Evolutionary conservation across 345 rosid species (phyloP).

Genomic region (Eucalyptus regnans): DNA sequence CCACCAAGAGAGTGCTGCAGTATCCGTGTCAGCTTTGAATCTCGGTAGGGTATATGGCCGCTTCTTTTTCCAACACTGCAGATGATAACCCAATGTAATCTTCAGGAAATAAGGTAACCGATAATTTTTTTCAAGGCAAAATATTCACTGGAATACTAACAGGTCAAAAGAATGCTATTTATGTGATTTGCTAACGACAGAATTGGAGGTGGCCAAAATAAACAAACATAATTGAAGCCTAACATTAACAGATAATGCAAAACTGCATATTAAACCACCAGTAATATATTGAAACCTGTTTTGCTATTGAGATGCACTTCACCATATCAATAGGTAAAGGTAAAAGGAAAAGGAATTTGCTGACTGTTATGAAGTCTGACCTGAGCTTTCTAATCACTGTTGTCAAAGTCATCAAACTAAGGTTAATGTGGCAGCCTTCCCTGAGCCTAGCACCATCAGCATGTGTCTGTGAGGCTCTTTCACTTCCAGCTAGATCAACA

Average conservation of each 20-base stretch:
- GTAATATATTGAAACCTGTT: not conserved
- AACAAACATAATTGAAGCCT: not conserved
- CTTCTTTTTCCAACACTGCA: constrained; percentile 87
- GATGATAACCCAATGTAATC: not conserved
- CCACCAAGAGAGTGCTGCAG: constrained; percentile 99
- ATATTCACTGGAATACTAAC: not conserved
- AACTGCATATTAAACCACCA: not conserved
- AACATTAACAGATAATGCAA: not conserved
- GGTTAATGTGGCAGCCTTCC: constrained; percentile 99
- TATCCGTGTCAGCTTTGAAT: constrained; percentile 97
- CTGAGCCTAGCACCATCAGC: constrained; percentile 95
- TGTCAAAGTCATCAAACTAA: constrained; percentile 97
- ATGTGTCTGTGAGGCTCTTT: constrained; percentile 95
- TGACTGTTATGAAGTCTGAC: constrained; percentile 13
- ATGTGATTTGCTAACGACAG: not conserved
- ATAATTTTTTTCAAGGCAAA: not conserved
- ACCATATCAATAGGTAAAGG: not conserved
- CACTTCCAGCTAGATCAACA: constrained; percentile 99
- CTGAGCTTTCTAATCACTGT: constrained; percentile 97
- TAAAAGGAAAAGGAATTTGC: not conserved
- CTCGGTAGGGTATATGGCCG: constrained; percentile 93
- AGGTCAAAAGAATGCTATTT: not conserved
- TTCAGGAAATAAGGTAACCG: not conserved
- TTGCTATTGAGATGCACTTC: not conserved
- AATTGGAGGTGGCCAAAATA: not conserved